Percentiles rank a stretch among this genome's conserved stretches.
Evolutionary conservation across 352 stramenopile genomes (phyloP).

Genomic region (Lagenidium sp.): DNA sequence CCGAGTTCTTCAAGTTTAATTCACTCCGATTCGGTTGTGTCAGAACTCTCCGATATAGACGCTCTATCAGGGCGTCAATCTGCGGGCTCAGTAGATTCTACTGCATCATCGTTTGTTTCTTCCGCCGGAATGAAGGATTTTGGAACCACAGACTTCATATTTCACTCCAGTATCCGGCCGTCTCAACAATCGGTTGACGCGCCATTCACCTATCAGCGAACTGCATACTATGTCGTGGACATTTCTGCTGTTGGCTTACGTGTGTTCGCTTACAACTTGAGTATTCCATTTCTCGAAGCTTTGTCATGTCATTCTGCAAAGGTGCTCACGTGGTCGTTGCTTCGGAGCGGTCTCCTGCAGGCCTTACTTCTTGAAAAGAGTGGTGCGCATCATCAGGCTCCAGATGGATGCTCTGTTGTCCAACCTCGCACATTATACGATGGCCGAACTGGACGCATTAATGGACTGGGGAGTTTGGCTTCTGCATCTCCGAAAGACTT

Average conservation of each 20-base stretch:
- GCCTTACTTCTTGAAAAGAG: constrained; percentile 53
- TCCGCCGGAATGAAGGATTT: too few relatives aligned
- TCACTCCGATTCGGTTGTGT: constrained; percentile 62
- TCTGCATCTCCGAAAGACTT: too few relatives aligned
- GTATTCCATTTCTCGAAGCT: constrained; percentile 39
- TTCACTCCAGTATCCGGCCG: constrained; percentile 17
- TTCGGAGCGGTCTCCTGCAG: constrained; percentile 54
- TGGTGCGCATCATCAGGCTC: constrained; percentile 33
- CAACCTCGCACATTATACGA: constrained; percentile 39
- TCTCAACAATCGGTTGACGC: constrained; percentile 1
- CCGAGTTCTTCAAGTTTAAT: constrained; percentile 2
- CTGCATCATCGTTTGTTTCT: constrained; percentile 26
- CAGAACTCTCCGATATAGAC: constrained; percentile 60
- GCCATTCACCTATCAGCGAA: constrained; percentile 13
- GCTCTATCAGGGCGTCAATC: constrained; percentile 24
- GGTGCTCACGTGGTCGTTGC: constrained; percentile 61
- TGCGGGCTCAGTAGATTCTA: neutral
- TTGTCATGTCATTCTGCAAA: constrained; percentile 41
- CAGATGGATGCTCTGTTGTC: constrained; percentile 35
- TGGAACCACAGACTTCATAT: constrained; percentile 46
- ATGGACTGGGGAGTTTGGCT: too few relatives aligned
- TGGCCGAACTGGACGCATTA: too few relatives aligned
- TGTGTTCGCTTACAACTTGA: constrained; percentile 79
- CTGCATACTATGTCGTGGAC: constrained; percentile 72
- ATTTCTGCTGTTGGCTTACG: constrained; percentile 47